phyloP scores from a whole-genome alignment of 78 protist species.

The Carpediemonas membranifera region DNA sequence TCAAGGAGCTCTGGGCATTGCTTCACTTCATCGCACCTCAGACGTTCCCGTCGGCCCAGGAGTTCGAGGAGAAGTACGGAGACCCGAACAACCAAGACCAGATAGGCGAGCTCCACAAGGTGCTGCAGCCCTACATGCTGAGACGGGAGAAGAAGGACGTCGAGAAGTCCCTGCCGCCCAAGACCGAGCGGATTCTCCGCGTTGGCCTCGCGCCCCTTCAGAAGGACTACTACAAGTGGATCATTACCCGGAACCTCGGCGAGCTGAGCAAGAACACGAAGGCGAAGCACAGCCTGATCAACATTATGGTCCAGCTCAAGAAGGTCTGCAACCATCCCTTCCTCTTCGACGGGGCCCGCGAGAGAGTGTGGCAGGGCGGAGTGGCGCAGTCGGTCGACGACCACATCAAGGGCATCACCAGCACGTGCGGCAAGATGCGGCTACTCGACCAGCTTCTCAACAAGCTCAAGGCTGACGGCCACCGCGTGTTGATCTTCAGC shows the following conservation, averaged over 20 bases:
- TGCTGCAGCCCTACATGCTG: slow-evolving; percentile 64
- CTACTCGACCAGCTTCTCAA: slow-evolving; percentile 10
- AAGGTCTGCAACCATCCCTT: slow-evolving; percentile 71
- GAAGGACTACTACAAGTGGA: neutral
- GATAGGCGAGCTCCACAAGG: slow-evolving; percentile 36
- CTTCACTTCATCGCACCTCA: slow-evolving; percentile 63
- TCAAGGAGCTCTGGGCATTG: slow-evolving; percentile 76
- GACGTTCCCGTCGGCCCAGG: slow-evolving; percentile 36
- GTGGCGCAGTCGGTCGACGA: neutral
- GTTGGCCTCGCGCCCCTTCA: neutral
- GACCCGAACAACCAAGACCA: neutral
- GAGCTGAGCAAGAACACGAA: neutral
- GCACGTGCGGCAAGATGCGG: slow-evolving; percentile 15
- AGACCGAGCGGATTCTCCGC: slow-evolving; percentile 57
- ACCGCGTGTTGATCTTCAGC: slow-evolving; percentile 75
- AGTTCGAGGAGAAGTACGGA: slow-evolving; percentile 14
- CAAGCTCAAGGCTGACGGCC: slow-evolving; percentile 55
- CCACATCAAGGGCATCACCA: slow-evolving; percentile 6
- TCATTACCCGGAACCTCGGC: neutral
- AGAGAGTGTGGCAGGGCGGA: slow-evolving; percentile 4
- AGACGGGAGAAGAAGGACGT: slow-evolving; percentile 76
- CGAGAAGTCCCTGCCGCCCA: slow-evolving; percentile 54
- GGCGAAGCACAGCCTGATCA: slow-evolving; percentile 38
- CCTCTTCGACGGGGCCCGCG: slow-evolving; percentile 16
- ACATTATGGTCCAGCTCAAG: slow-evolving; percentile 73